Conservation (phyloP, 1,284 basidiomycete genomes). For the Melampsora abietis-canadensis region DNA sequence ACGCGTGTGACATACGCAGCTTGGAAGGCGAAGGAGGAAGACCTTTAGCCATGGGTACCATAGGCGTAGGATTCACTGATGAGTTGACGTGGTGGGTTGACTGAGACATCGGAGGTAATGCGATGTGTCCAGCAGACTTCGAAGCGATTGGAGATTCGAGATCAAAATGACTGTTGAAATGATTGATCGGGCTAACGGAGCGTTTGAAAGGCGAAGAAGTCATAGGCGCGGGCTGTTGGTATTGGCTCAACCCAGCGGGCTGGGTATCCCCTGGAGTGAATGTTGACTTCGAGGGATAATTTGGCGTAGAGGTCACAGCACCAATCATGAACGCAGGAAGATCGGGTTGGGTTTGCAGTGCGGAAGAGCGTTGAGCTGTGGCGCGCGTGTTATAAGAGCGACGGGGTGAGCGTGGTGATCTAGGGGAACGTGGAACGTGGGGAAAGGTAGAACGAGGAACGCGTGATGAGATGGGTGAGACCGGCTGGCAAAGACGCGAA, state of each 20-base stretch:
- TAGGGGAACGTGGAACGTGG: conserved; percentile 34
- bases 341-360: neutral
- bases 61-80: neutral
- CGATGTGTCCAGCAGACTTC: conserved; percentile 17
- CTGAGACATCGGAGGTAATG: neutral
- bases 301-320: conserved; percentile 17
- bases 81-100: neutral
- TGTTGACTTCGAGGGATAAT: neutral
- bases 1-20: neutral
- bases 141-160: conserved; percentile 41
- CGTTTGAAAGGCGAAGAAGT: conserved; percentile 27
- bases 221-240: conserved; percentile 3
- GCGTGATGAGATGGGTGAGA: conserved; percentile 7
- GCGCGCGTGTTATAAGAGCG: conserved; percentile 37
- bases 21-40: conserved; percentile 8
- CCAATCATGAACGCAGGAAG: neutral
- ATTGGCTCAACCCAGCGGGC: neutral
- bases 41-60: neutral
- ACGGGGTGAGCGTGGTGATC: conserved; percentile 39
- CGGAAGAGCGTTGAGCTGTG: conserved; percentile 19
- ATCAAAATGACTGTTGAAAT: conserved; percentile 33
- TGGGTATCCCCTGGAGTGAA: neutral
- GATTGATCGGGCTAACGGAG: conserved; percentile 33
- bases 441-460: conserved; percentile 42
- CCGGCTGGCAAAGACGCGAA: conserved; percentile 3